These are phyloP conservation scores for Magnaporthiopsis incrustans DNA, from an alignment of 2,329 filamentous ascomycete genomes.

Conservation along the genomic window DNA sequence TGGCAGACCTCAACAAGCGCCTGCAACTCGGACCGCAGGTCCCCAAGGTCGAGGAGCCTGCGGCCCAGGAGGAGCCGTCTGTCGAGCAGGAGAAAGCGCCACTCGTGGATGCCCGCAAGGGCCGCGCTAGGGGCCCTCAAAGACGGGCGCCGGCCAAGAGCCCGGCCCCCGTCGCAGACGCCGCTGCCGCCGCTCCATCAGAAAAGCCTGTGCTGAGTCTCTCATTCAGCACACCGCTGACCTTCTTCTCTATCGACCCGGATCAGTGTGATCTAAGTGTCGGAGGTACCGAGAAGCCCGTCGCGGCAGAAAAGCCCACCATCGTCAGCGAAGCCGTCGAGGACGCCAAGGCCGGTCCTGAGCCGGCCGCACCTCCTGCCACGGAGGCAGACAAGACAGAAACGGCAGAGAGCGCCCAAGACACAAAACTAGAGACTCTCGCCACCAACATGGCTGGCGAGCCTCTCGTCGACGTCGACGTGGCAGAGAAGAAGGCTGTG, in stretches of 20 bases:
- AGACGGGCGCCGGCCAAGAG: slow-evolving; percentile 29
- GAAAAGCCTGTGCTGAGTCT: slow-evolving; percentile 31
- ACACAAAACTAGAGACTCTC: slow-evolving; percentile 12
- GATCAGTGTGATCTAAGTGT: slow-evolving; percentile 38
- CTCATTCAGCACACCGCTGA: slow-evolving; percentile 38
- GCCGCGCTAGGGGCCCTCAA: slow-evolving; percentile 80
- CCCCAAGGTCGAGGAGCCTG: slow-evolving; percentile 58
- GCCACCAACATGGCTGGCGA: slow-evolving; percentile 13
- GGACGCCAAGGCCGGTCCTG: slow-evolving; percentile 9
- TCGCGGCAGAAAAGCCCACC: background rate
- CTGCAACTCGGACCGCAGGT: slow-evolving; percentile 15
- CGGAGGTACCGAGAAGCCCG: slow-evolving; percentile 12
- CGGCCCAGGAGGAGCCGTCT: slow-evolving; percentile 45
- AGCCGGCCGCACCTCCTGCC: background rate
- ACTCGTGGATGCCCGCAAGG: slow-evolving; percentile 83
- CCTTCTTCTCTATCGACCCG: slow-evolving; percentile 44
- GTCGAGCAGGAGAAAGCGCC: slow-evolving; percentile 65
- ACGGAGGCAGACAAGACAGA: slow-evolving; percentile 7
- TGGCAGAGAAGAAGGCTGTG: slow-evolving; percentile 7
- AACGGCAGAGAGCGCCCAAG: background rate
- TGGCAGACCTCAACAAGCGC: slow-evolving; percentile 65
- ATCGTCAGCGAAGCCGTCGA: slow-evolving; percentile 7
- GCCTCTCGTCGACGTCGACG: slow-evolving; percentile 6
- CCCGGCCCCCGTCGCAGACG: slow-evolving; percentile 19
- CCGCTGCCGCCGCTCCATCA: slow-evolving; percentile 17